Conservation (phyloP, 495 filamentous ascomycete species). For the Penicillium angulare region DNA sequence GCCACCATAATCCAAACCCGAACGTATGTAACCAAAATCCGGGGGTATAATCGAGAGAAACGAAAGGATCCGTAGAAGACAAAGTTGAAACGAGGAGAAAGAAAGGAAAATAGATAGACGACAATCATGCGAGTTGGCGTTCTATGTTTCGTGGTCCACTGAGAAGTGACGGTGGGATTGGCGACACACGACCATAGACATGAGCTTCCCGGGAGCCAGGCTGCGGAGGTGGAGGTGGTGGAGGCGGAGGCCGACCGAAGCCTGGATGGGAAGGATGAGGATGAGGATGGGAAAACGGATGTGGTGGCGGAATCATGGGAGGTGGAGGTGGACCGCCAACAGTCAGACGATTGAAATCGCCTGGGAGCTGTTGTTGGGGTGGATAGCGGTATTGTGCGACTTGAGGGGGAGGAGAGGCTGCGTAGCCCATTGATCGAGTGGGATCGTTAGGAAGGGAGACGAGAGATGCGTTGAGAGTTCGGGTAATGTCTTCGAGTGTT, state of each 20-base stretch:
- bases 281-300: conserved; percentile 11
- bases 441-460: conserved; percentile 40
- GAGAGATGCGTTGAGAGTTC: conserved; percentile 56
- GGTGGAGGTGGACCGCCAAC: conserved; percentile 15
- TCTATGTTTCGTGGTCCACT: conserved; percentile 39
- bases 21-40: too few species aligned
- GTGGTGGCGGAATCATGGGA: conserved; percentile 7
- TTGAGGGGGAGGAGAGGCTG: conserved; percentile 7
- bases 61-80: too few species aligned
- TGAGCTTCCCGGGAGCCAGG: conserved; percentile 21
- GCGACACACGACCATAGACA: conserved; percentile 19
- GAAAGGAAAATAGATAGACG: too few species aligned
- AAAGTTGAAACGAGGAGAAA: too few species aligned
- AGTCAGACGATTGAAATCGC: conserved; percentile 29
- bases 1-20: too few species aligned
- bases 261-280: conserved; percentile 15
- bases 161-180: conserved; percentile 33
- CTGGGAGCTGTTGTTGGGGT: conserved; percentile 33
- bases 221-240: conserved; percentile 20
- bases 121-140: conserved; percentile 37
- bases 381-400: conserved; percentile 20
- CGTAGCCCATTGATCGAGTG: conserved; percentile 26
- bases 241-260: conserved; percentile 13
- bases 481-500: conserved; percentile 77
- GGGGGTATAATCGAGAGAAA: too few species aligned